A percentile compares a stretch with the other conserved stretches of the same genome.
phyloP scores from a whole-genome alignment of 805 yeast species.

The Starmerella geochares region DNA sequence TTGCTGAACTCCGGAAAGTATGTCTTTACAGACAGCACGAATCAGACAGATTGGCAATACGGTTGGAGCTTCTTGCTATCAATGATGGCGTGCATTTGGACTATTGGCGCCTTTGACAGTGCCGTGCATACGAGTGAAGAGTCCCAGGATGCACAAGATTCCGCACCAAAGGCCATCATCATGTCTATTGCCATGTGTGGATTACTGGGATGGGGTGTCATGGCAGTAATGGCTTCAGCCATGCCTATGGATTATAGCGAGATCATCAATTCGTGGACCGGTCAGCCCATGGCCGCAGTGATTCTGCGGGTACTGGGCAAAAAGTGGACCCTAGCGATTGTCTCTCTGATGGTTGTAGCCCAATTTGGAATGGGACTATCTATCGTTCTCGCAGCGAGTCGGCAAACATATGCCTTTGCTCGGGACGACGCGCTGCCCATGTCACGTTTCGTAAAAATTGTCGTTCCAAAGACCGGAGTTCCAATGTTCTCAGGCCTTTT shows the following conservation, averaged over 20 bases:
- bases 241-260: slow-evolving; percentile 37
- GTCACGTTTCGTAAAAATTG: slow-evolving; percentile 45
- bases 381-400: slow-evolving; percentile 51
- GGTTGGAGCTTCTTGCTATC: slow-evolving; percentile 50
- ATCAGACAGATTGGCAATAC: slow-evolving; percentile 45
- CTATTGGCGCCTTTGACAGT: slow-evolving; percentile 66
- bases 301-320: slow-evolving; percentile 53
- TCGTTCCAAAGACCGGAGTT: slow-evolving; percentile 45
- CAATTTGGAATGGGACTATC: slow-evolving; percentile 62
- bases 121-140: slow-evolving; percentile 67
- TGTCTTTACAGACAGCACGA: slow-evolving; percentile 46
- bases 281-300: slow-evolving; percentile 59
- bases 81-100: slow-evolving; percentile 64
- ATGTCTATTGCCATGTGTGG: slow-evolving; percentile 51
- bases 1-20: slow-evolving; percentile 42
- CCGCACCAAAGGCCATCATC: slow-evolving; percentile 57
- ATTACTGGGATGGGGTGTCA: slow-evolving; percentile 47
- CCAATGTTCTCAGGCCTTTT: slow-evolving; percentile 57
- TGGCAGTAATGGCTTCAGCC: slow-evolving; percentile 43
- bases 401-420: slow-evolving; percentile 68
- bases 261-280: slow-evolving; percentile 36
- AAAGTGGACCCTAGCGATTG: slow-evolving; percentile 53
- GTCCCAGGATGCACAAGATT: slow-evolving; percentile 49
- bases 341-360: slow-evolving; percentile 48
- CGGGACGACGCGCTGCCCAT: slow-evolving; percentile 68